phyloP scores from a whole-genome alignment of 768 basidiomycete species.

The Hygrocybe coccinea region DNA sequence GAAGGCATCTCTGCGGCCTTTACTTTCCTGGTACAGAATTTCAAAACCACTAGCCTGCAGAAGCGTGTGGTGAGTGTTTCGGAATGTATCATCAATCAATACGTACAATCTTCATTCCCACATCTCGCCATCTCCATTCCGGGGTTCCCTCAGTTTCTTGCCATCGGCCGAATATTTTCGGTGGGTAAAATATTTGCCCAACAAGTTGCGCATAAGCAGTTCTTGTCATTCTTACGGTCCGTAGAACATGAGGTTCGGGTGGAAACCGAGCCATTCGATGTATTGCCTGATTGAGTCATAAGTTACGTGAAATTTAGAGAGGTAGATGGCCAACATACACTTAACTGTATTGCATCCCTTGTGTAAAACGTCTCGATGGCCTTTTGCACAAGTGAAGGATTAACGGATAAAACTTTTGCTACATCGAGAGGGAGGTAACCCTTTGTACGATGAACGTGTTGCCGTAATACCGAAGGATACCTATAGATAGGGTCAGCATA shows the following conservation, averaged over 20 bases:
- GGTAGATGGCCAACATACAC: conserved; percentile 46
- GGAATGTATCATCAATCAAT: background rate
- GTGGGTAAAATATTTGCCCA: conserved; percentile 89
- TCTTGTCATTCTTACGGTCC: conserved; percentile 72
- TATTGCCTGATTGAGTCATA: conserved; percentile 51
- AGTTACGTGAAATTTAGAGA: background rate
- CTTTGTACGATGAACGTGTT: conserved; percentile 72
- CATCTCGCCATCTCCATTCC: conserved; percentile 74
- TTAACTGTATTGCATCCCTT: conserved; percentile 82
- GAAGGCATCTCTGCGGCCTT: conserved; percentile 44
- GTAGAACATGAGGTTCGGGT: conserved; percentile 58
- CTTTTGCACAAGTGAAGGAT: conserved; percentile 73
- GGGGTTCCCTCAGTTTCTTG: conserved; percentile 55
- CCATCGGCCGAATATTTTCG: conserved; percentile 81
- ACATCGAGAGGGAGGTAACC: conserved; percentile 79
- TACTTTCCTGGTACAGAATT: conserved; percentile 88
- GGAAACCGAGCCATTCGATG: conserved; percentile 89
- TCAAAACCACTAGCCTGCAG: conserved; percentile 89
- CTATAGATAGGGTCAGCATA: conserved; percentile 22
- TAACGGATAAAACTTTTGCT: conserved; percentile 59
- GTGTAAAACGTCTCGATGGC: conserved; percentile 94
- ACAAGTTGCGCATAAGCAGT: conserved; percentile 91
- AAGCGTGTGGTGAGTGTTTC: background rate
- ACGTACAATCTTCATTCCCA: conserved; percentile 90
- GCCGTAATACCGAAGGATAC: conserved; percentile 62